phyloP scores from a whole-genome alignment of 2,329 filamentous ascomycete genomes.

The Trichoderma oligosporum region DNA sequence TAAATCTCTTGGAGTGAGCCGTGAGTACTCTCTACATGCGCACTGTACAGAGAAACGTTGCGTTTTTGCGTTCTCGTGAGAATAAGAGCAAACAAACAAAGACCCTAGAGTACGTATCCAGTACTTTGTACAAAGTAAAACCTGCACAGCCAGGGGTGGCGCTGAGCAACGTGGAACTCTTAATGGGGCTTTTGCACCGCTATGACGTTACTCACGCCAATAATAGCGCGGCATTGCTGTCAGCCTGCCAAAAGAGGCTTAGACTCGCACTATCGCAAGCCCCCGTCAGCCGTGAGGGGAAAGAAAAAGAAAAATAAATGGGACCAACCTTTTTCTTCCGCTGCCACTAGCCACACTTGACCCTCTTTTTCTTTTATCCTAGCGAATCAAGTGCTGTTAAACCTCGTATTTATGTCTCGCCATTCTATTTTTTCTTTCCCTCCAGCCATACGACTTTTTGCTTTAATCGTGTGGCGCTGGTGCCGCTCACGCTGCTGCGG shows the following conservation, averaged over 20 bases:
- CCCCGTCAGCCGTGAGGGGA: conserved; percentile 6
- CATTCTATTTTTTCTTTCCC: not conserved
- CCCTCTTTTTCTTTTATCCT: not conserved
- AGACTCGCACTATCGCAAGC: not conserved
- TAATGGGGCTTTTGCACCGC: not conserved
- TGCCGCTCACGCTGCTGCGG: conserved; percentile 2
- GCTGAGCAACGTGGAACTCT: not conserved
- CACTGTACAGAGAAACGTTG: conserved; percentile 15
- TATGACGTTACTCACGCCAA: conserved; percentile 7
- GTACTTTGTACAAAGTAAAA: not conserved
- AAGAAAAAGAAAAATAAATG: not conserved
- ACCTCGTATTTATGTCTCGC: conserved; percentile 15
- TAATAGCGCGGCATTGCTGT: not conserved
- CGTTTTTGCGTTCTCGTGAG: not conserved
- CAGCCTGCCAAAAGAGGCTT: conserved; percentile 6
- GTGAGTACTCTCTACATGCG: not conserved
- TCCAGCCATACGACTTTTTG: not conserved
- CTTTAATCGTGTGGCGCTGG: conserved; percentile 1
- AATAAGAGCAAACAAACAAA: too few species aligned
- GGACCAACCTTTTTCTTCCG: not conserved
- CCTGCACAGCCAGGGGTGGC: not conserved
- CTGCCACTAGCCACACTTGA: conserved; percentile 12
- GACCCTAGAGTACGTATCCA: not conserved
- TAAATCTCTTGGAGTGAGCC: not conserved
- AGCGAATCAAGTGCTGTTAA: conserved; percentile 7